A percentile compares a stretch with the other conserved stretches of the same genome.
Conservation (phyloP, 148 eudicot species). For the Cornus kousa region DNA sequence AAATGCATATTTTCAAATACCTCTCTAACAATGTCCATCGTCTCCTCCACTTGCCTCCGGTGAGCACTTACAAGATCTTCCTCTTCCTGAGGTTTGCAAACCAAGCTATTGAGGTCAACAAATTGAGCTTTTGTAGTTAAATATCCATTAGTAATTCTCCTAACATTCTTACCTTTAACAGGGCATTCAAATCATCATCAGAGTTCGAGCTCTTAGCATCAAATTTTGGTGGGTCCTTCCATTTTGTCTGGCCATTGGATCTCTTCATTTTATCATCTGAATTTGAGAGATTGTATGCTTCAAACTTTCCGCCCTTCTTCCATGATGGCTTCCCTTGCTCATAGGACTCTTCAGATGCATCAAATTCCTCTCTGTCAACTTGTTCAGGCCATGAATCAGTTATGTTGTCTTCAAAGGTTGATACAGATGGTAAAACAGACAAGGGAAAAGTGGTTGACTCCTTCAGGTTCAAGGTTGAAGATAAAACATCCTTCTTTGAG, state of each 20-base stretch:
- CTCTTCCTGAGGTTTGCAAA: constrained; percentile 62
- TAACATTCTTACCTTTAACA: constrained; percentile 59
- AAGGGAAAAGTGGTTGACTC: constrained; percentile 70
- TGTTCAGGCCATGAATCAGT: constrained; percentile 63
- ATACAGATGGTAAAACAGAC: constrained; percentile 43
- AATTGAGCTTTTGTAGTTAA: background rate
- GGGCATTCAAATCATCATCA: constrained; percentile 72
- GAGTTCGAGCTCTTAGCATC: constrained; percentile 46
- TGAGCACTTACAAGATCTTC: constrained; percentile 98
- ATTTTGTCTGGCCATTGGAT: constrained; percentile 56
- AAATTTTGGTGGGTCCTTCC: constrained; percentile 55
- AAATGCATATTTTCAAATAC: constrained; percentile 27
- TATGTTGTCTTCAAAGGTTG: constrained; percentile 57
- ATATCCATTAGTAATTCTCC: background rate
- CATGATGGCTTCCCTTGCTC: constrained; percentile 60
- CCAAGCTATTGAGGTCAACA: constrained; percentile 2
- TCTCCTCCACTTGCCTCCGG: constrained; percentile 94
- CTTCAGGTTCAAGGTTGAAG: constrained; percentile 55
- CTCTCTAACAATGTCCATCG: constrained; percentile 96
- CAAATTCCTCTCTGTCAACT: constrained; percentile 63
- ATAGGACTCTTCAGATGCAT: constrained; percentile 60
- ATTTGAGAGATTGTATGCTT: constrained; percentile 34
- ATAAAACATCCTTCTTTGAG: constrained; percentile 61
- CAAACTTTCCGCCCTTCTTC: constrained; percentile 65
- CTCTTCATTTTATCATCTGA: constrained; percentile 54